Evolutionary conservation across 768 basidiomycete species (phyloP), one percentile per base, ranked within the genome.

Genomic region (Lactarius quietus): DNA sequence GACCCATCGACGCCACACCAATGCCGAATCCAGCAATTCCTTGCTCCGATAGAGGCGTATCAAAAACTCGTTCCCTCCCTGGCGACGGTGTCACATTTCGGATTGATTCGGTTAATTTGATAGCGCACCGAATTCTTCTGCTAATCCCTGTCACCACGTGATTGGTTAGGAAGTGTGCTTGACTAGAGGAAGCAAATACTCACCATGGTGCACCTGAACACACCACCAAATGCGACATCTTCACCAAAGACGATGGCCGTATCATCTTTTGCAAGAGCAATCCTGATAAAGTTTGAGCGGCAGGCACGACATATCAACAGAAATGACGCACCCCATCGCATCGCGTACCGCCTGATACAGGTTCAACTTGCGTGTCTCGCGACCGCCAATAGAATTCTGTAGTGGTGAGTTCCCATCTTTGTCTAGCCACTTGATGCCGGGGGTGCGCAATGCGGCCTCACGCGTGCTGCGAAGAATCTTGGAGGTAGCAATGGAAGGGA

Each of bases 21-120:
- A 97, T 92, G 3, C 91, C 95, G 72, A 97, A 97, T 18, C 95
- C 95, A 36, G 91, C 94, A 63, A 98, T 96, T 10, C 95, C 95
- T 76, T 94, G 93, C 71, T 94, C 93, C 1, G 91, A 92, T 60
- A 97, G 75, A 3, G 95, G 95, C 0, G 95, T 98, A 75, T 98
- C 97, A 76, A 98, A 97, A 54, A 98, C 93, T 51, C 95, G 87
- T 74, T 96, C 93, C 56, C 86, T 84, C 28, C 93, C 92, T 94
- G 70, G 26, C 26, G 35, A 68, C 56, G 28, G 7, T 7, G 10
- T 51, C 36, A 18, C 5, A 35, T 41, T 48, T 20, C 31, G 23
- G 6, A 18, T 14, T 17, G 36, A 51, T 26, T n/a, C 8, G 12
- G 12, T 35, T 28, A 20, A 31, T 26, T 14, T 59, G 12, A 56